Evolutionary conservation across 176 grass and related monocot species (phyloP).

Genomic region (Lolium rigidum): DNA sequence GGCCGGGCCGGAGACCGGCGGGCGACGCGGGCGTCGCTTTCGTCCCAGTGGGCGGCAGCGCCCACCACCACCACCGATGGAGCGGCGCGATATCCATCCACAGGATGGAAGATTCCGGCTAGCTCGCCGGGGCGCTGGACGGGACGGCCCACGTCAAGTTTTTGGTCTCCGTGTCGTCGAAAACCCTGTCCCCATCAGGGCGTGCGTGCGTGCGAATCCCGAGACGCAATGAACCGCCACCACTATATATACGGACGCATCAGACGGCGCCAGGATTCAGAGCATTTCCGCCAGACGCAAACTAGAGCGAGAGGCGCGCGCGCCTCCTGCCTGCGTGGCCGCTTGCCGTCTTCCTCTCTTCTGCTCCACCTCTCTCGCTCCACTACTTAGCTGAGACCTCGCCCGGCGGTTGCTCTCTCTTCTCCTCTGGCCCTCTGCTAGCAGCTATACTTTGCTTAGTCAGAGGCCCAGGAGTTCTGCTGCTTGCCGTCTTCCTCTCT

Average conservation of each 20-base stretch:
- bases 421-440: neutral
- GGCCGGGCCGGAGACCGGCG: neutral
- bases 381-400: constrained; percentile 9
- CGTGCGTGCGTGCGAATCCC: constrained; percentile 26
- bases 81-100: constrained; percentile 20
- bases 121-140: neutral
- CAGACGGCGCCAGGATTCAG: neutral
- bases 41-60: neutral
- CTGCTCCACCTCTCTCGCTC: neutral
- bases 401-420: neutral
- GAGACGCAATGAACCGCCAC: constrained; percentile 34
- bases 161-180: neutral
- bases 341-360: constrained; percentile 8
- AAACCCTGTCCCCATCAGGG: neutral
- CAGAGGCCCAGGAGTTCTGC: neutral
- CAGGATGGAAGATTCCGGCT: constrained; percentile 31
- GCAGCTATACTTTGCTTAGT: neutral
- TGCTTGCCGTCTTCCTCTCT: neutral
- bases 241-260: constrained; percentile 2
- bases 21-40: neutral
- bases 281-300: neutral
- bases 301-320: constrained; percentile 27
- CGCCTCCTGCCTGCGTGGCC: constrained; percentile 22
- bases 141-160: neutral
- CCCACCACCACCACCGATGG: neutral